Conservation (phyloP, 73 alveolate species). For the Paramecium pentaurelia region DNA sequence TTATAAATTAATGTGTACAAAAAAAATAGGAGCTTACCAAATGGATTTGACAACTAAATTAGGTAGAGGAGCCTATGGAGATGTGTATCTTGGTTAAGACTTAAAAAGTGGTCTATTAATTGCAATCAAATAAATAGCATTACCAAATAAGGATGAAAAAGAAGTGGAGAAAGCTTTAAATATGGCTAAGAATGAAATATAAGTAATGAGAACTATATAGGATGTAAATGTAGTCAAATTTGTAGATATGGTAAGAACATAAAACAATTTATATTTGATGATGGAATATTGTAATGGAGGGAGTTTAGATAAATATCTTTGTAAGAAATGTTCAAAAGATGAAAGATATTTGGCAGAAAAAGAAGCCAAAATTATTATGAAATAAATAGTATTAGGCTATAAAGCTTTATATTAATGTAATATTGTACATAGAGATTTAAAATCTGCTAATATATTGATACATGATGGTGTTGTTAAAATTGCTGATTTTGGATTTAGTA, state of each 20-base stretch:
- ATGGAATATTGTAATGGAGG: conserved; percentile 41
- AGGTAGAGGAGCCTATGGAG: conserved; percentile 50
- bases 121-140: conserved; percentile 4
- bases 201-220: conserved; percentile 55
- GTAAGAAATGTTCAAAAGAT: background rate
- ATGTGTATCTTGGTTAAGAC: conserved; percentile 11
- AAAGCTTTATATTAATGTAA: background rate
- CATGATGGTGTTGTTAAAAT: conserved; percentile 65
- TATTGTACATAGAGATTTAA: conserved; percentile 64
- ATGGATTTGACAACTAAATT: background rate
- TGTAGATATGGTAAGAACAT: background rate
- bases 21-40: background rate
- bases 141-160: background rate
- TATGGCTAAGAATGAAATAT: conserved; percentile 61
- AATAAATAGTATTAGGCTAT: conserved; percentile 42
- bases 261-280: conserved; percentile 36
- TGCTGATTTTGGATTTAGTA: conserved; percentile 65
- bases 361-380: conserved; percentile 48
- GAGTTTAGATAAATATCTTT: background rate
- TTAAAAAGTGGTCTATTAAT: background rate
- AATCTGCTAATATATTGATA: conserved; percentile 64
- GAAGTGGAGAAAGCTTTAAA: background rate
- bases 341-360: background rate
- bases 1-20: background rate
- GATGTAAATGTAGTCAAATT: conserved; percentile 53